These are phyloP conservation scores for Linum usitatissimum DNA, from an alignment of 345 rosid species.

Conservation along the genomic window DNA sequence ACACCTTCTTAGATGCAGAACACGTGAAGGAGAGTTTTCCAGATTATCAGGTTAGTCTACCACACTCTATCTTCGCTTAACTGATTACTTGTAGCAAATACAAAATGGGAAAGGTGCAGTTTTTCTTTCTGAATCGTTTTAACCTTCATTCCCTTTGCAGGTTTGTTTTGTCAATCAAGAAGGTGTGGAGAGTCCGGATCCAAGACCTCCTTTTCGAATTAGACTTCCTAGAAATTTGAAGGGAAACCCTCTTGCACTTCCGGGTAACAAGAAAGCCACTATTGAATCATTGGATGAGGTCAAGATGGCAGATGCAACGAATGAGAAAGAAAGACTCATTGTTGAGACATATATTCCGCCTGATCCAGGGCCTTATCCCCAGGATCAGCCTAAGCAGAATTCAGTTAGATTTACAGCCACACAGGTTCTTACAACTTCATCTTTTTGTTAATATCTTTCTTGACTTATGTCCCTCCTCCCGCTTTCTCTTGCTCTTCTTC, in stretches of 20 bases:
- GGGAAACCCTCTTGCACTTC: constrained; percentile 54
- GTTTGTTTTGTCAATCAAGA: constrained; percentile 58
- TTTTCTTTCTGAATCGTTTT: not conserved
- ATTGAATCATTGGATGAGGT: constrained; percentile 31
- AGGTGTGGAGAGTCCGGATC: constrained; percentile 51
- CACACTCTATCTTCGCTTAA: constrained; percentile 4
- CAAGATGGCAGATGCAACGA: constrained; percentile 38
- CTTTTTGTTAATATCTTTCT: not conserved
- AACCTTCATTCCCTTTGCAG: constrained; percentile 26
- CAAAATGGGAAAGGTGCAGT: not conserved
- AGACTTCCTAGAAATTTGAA: constrained; percentile 63
- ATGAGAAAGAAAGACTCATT: constrained; percentile 54
- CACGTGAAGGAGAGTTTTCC: constrained; percentile 74
- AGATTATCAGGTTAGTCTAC: constrained; percentile 53
- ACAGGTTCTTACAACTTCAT: constrained; percentile 41
- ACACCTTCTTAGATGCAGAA: constrained; percentile 69
- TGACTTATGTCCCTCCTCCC: not conserved
- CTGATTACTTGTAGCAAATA: not conserved
- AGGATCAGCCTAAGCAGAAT: constrained; percentile 95
- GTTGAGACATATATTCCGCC: constrained; percentile 91
- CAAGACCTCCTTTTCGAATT: constrained; percentile 75
- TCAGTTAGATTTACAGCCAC: constrained; percentile 88
- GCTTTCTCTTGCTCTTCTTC: not conserved
- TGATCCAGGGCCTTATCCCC: constrained; percentile 98
- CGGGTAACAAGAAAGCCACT: constrained; percentile 59